A percentile compares a stretch with the other conserved stretches of the same genome.
Evolutionary conservation across 192 early-diverging fungal genomes (phyloP).

Genomic region (Backusella westeae): DNA sequence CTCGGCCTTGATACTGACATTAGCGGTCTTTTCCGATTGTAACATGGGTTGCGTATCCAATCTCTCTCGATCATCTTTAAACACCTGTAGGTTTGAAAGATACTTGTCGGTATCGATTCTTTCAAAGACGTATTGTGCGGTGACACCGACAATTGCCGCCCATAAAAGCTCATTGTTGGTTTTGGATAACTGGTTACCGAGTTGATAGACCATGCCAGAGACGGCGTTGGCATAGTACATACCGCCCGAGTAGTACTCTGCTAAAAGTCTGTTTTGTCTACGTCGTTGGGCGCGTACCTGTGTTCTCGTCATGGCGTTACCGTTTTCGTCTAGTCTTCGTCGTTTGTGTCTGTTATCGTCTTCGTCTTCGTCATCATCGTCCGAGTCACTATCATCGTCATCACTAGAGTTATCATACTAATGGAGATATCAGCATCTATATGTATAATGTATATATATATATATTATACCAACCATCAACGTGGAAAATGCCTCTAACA

Average conservation of each 20-base stretch:
- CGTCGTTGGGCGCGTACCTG: neutral
- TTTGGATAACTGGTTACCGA: slow-evolving; percentile 73
- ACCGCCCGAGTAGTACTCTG: slow-evolving; percentile 83
- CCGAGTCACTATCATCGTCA: slow-evolving; percentile 27
- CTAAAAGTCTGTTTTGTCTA: slow-evolving; percentile 34
- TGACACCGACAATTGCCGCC: slow-evolving; percentile 80
- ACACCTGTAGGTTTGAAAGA: slow-evolving; percentile 52
- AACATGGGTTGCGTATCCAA: slow-evolving; percentile 30
- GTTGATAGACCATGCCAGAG: slow-evolving; percentile 65
- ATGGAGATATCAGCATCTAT: neutral
- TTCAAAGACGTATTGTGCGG: slow-evolving; percentile 76
- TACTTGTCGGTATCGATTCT: slow-evolving; percentile 71
- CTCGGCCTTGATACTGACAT: slow-evolving; percentile 53
- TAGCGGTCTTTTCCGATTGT: slow-evolving; percentile 24
- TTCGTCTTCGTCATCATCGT: slow-evolving; percentile 33
- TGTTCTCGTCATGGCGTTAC: neutral
- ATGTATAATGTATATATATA: neutral
- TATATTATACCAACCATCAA: slow-evolving; percentile 50
- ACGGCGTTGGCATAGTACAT: slow-evolving; percentile 75
- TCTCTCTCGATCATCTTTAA: slow-evolving; percentile 70
- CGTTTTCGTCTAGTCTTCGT: slow-evolving; percentile 42
- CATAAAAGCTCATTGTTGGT: slow-evolving; percentile 74
- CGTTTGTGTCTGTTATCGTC: slow-evolving; percentile 27
- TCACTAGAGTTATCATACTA: slow-evolving; percentile 9
- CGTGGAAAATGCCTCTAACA: slow-evolving; percentile 67